These are phyloP conservation scores for Skeletonema grethae DNA, from an alignment of 108 stramenopile species.

Conservation along the genomic window DNA sequence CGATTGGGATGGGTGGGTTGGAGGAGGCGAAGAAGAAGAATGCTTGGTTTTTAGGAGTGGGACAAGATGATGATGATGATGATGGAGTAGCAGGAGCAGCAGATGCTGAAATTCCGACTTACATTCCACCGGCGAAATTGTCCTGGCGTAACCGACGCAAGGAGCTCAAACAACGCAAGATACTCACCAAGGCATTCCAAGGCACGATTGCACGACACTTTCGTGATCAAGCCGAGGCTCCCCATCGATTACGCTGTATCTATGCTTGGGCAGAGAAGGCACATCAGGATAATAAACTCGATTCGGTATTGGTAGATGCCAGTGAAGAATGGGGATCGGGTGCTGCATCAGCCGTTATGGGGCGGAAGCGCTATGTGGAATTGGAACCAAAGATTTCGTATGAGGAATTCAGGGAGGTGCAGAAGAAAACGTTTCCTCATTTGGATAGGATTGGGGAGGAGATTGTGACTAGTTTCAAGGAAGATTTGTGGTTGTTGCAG, in stretches of 20 bases:
- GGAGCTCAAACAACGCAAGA: constrained; percentile 60
- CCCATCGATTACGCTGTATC: constrained; percentile 85
- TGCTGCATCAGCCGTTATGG: constrained; percentile 47
- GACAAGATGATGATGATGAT: not conserved
- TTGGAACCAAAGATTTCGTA: constrained; percentile 82
- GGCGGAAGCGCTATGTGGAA: constrained; percentile 89
- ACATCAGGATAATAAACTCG: constrained; percentile 81
- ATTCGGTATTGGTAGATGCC: constrained; percentile 76
- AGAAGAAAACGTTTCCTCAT: constrained; percentile 76
- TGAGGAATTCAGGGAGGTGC: constrained; percentile 80
- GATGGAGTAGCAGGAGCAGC: constrained; percentile 4
- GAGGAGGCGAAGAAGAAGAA: constrained; percentile 5
- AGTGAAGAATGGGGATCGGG: constrained; percentile 49
- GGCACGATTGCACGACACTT: constrained; percentile 63
- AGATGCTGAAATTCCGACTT: constrained; percentile 21
- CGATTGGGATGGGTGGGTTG: constrained; percentile 10
- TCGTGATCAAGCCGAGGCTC: constrained; percentile 83
- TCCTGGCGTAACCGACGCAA: constrained; percentile 69
- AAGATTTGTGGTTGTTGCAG: constrained; percentile 82
- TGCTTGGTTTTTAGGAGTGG: constrained; percentile 38
- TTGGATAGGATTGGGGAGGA: constrained; percentile 80
- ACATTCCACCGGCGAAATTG: constrained; percentile 22
- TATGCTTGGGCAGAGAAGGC: constrained; percentile 91
- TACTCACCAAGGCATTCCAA: constrained; percentile 58
- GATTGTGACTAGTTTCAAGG: constrained; percentile 73